These are phyloP conservation scores for Ogataea thermomethanolica DNA, from an alignment of 805 yeast genomes.

Conservation along the genomic window DNA sequence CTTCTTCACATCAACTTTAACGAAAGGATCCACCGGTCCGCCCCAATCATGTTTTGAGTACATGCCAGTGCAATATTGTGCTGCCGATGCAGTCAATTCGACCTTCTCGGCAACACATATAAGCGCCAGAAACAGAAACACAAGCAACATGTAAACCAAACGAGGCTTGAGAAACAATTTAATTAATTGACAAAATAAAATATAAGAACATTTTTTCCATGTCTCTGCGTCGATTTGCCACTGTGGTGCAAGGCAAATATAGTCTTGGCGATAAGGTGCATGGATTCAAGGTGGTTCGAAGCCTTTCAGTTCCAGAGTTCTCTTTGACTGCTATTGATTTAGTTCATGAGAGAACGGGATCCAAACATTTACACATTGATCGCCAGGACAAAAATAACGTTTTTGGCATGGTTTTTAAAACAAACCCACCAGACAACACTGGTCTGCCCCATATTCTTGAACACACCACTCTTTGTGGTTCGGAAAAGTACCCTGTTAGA, in stretches of 20 bases:
- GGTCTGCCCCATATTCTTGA: constrained; percentile 96
- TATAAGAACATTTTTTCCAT: constrained; percentile 8
- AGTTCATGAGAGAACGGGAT: constrained; percentile 63
- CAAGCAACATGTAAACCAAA: constrained; percentile 1
- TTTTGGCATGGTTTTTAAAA: constrained; percentile 84
- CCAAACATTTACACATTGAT: constrained; percentile 82
- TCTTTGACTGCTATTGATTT: constrained; percentile 75
- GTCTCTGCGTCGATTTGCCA: constrained; percentile 13
- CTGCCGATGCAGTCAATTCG: constrained; percentile 43
- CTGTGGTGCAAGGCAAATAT: constrained; percentile 38
- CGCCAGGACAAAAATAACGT: constrained; percentile 82
- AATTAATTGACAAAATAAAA: neutral
- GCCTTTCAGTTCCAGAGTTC: constrained; percentile 74
- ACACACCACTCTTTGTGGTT: constrained; percentile 95
- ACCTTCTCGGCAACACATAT: constrained; percentile 41
- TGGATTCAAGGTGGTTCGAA: constrained; percentile 66
- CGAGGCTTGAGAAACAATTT: neutral
- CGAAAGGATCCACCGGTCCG: constrained; percentile 66
- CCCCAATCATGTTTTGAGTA: constrained; percentile 85
- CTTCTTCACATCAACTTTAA: constrained; percentile 42
- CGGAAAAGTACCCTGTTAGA: constrained; percentile 84
- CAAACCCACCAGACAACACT: constrained; percentile 91
- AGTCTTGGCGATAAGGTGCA: constrained; percentile 60
- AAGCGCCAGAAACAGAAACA: constrained; percentile 4
- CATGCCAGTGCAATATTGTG: constrained; percentile 86